Base-by-base conservation (phyloP, 768 basidiomycete genomes). In the Coprinopsis marcescibilis region DNA sequence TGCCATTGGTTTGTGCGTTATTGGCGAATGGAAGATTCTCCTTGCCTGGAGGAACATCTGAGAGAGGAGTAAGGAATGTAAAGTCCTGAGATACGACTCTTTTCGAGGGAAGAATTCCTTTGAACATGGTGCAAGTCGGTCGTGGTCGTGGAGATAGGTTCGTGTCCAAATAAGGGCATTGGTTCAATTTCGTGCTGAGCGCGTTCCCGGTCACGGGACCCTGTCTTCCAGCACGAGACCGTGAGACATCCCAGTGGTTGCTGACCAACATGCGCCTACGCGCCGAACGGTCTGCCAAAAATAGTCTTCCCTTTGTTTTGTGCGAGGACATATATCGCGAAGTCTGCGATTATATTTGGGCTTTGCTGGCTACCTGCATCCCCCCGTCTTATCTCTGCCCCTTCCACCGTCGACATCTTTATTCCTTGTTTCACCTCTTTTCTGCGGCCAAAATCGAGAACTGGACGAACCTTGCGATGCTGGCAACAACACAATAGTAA, bases 51-150 rank as follows among this genome's bases (percentile, higher is more conserved):
- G 68, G 52, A 7, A 60, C 60, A 46, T 82, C 79, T 15, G 61
- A 67, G 12, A 80, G 64, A 3, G 69, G 59, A 0, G 82, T 86
- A 39, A 89, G 60, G 70, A 89, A 85, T 3, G 82, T 83, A 51
- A 89, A 89, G 27, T 89, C 86, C 2, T 77, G 64, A 20, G 81
- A 78, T 20, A 80, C 68, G 43, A 80, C 59, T 57, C 87, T 74
- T 64, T 83, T 81, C 8, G 80, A 75, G 1, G 84, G 82, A 27
- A 89, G 68, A 45, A 90, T 87, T 56, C 78, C 76, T 67, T 87
- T 89, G 72, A 90, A 89, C 88, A 90, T 90, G 58, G 61, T 63
- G 47, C 53, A 45, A 37, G 3, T 43, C 51, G 42, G 46, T 51
- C 40, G 59, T 50, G 42, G 51, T 52, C 37, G 55, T 47, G 43